Base-by-base conservation (phyloP, 2,329 filamentous ascomycete genomes). In the Apiospora kogelbergensis region DNA sequence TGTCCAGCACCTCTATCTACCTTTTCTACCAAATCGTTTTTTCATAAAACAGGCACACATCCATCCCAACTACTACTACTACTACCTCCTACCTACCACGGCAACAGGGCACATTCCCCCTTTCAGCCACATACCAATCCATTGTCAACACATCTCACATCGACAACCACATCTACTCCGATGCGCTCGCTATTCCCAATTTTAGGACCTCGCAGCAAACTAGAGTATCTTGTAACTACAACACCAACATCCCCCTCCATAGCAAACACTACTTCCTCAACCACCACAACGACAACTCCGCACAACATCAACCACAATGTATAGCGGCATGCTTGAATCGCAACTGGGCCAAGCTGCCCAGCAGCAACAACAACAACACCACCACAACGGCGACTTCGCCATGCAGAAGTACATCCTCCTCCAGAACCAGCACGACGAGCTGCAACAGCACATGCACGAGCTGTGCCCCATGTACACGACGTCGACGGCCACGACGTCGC, bases 331-430 rank as follows among this genome's bases (percentile, higher is more conserved):
- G 53, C 17, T 60, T n/a, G 53, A 60, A 65, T n/a, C 15, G 63
- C 40, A 66, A 37, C 64, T 44, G 66, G 42, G 64, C 66, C 40
- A 70, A 72, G 42, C 63, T 66, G 48, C 57, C 68, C 24, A 37
- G 53, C 30, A 60, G 30, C 53, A 60, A 10, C 53, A 57, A 33
- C 24, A 72, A 72, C 68, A 72, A n/a, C 33, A 20, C 6, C 41
- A 75, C 67, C 80, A 82, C 71, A 79, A 80, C 74, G 83, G 83
- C 72, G 81, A 81, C 72, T 81, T 86, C 46, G 83, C 84, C 67
- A 78, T 89, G 75, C 85, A 87, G 74, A 83, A 86, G 72, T 89
- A 88, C 70, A 80, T 88, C 68, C 76, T 85, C 26, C 79, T 89
- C 9, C 83, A 86, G 68, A 83, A 84, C 71, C 84, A 88, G 74